These are phyloP conservation scores for Pleoardoris graminearum DNA, from an alignment of 2,329 filamentous ascomycete genomes.

Conservation along the genomic window DNA sequence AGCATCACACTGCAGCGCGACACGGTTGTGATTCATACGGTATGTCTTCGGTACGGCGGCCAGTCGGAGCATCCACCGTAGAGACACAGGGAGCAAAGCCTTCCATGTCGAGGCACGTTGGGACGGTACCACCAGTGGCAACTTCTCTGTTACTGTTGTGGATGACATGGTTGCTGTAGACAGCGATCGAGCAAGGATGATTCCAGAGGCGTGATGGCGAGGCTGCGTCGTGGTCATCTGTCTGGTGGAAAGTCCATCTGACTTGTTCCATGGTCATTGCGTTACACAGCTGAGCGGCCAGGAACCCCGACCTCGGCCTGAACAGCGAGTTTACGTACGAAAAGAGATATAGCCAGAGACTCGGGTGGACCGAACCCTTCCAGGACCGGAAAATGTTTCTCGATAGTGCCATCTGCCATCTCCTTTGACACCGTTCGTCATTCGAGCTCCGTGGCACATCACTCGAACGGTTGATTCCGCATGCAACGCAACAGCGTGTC, in stretches of 20 bases:
- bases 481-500: constrained; percentile 30
- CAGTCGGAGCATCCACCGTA: constrained; percentile 19
- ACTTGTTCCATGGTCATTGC: constrained; percentile 19
- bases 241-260: constrained; percentile 1
- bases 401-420: constrained; percentile 7
- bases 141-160: background rate
- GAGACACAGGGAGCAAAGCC: constrained; percentile 8
- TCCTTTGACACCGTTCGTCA: constrained; percentile 4
- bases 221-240: background rate
- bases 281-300: constrained; percentile 30
- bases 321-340: background rate
- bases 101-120: constrained; percentile 3
- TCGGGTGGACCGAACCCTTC: constrained; percentile 5
- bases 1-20: constrained; percentile 19
- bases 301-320: constrained; percentile 2
- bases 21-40: constrained; percentile 9
- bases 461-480: constrained; percentile 7
- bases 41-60: constrained; percentile 16
- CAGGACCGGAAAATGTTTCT: constrained; percentile 9
- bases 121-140: constrained; percentile 8
- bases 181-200: background rate
- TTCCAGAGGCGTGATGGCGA: background rate
- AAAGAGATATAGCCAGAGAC: constrained; percentile 2
- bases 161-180: background rate
- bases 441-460: background rate